Evolutionary conservation across 805 yeast genomes (phyloP), one percentile per base, ranked within the genome.

Genomic region (Komagataella ulmi): DNA sequence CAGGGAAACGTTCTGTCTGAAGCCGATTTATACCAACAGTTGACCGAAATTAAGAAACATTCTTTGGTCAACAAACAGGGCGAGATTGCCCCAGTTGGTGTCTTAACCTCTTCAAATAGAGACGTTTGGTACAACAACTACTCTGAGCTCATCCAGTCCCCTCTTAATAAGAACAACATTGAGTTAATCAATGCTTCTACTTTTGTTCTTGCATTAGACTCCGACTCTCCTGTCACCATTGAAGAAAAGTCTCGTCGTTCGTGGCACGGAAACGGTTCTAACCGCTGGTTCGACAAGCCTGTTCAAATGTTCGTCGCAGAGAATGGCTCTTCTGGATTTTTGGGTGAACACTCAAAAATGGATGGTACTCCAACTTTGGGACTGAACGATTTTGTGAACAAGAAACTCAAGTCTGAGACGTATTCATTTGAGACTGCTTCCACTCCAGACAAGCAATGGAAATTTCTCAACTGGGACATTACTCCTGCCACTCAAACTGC

Each of bases 321-420:
- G 55, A 89, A 88, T 66, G 96, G 93, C 54, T 75, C 81, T 56
- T 87, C 97, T 6, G 98, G 97, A 0, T 91, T 90, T 71, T 69
- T 89, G 63, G 97, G 96, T 55, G 99, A 91, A 72, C 99, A 91
- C 72, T 88, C 97, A 19, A 85, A 80, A 73, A 91, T 91, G 98
- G 99, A 91, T 67, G 99, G 98, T 55, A 88, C 97, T 7, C 96
- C 97, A 63, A 91, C 96, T 30, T 80, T 88, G 61, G 81, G 88
- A 57, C 71, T 91, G 70, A 91, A 91, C 66, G 88, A 88, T 68
- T 81, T 74, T 61, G 74, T 91, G 45, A 74, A 81, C 56, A 74
- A 74, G 51, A 76, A 79, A 58, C 67, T 90, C 64, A 78, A 61
- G 69, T 78, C 59, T 17, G 52, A 58, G 55, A 23, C 49, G 2